These are phyloP conservation scores for Calonectria montana DNA, from an alignment of 2,329 filamentous ascomycete species.

Conservation along the genomic window DNA sequence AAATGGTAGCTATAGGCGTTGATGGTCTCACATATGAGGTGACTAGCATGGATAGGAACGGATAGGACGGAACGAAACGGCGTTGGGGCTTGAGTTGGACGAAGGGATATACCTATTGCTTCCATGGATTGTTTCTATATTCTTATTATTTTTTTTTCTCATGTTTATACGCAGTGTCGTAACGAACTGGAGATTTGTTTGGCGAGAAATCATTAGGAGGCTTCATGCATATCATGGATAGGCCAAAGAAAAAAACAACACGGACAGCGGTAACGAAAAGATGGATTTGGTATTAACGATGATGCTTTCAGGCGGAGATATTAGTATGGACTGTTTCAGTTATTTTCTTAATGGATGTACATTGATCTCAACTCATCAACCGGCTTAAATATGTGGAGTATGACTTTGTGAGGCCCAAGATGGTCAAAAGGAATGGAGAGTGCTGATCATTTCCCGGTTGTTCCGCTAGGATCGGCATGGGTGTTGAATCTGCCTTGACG, in stretches of 20 bases:
- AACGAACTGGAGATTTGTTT: background rate
- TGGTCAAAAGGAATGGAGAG: background rate
- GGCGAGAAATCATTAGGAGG: background rate
- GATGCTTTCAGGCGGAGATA: background rate
- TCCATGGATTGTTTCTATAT: slow-evolving; percentile 13
- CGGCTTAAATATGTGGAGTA: background rate
- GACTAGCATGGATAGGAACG: slow-evolving; percentile 36
- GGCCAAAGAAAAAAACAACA: slow-evolving; percentile 13
- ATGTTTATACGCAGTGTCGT: slow-evolving; percentile 9
- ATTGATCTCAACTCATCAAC: background rate
- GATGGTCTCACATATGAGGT: slow-evolving; percentile 37
- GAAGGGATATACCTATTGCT: slow-evolving; percentile 43
- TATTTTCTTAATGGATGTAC: slow-evolving; percentile 2
- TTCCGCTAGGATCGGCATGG: background rate
- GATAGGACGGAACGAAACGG: slow-evolving; percentile 28
- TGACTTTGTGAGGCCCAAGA: background rate
- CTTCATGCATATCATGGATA: slow-evolving; percentile 19
- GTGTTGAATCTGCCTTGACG: background rate
- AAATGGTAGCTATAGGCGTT: slow-evolving; percentile 36
- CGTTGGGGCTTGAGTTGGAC: slow-evolving; percentile 36
- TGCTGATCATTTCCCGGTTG: slow-evolving; percentile 4
- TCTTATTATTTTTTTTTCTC: slow-evolving; percentile 12
- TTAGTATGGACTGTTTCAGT: background rate
- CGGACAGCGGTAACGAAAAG: background rate
- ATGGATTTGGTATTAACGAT: background rate